Conservation (phyloP, 495 filamentous ascomycete species). For the Cercophora samala region DNA sequence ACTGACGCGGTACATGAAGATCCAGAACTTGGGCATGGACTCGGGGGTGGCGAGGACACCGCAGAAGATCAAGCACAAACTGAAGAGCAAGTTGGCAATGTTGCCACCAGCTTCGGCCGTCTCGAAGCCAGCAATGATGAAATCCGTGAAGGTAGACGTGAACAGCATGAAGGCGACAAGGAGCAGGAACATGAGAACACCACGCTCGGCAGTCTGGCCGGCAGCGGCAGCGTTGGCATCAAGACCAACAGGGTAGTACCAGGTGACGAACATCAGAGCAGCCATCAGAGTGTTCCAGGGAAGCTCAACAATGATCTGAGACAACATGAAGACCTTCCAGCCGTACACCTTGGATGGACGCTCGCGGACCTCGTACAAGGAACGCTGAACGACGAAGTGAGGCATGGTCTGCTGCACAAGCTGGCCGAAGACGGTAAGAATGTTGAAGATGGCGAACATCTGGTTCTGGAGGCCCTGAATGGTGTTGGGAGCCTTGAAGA, state of each 20-base stretch:
- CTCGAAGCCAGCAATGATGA: conserved; percentile 67
- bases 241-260: conserved; percentile 81
- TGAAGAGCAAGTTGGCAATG: conserved; percentile 64
- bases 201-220: conserved; percentile 54
- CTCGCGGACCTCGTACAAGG: conserved; percentile 82
- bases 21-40: conserved; percentile 70
- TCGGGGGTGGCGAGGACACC: conserved; percentile 66
- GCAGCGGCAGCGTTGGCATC: conserved; percentile 64
- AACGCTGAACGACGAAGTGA: conserved; percentile 71
- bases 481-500: conserved; percentile 67
- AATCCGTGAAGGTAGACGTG: conserved; percentile 65
- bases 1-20: conserved; percentile 78
- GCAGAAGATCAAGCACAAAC: conserved; percentile 66
- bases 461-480: conserved; percentile 82
- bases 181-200: conserved; percentile 64
- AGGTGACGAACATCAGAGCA: conserved; percentile 65
- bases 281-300: conserved; percentile 72
- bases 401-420: conserved; percentile 84
- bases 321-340: conserved; percentile 79
- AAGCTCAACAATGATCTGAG: conserved; percentile 70
- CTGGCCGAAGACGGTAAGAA: conserved; percentile 72
- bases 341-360: conserved; percentile 79
- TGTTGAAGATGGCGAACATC: conserved; percentile 82
- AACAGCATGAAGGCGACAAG: conserved; percentile 65
- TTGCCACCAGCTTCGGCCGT: conserved; percentile 63